A percentile compares a stretch with the other conserved stretches of the same genome.
phyloP scores from a whole-genome alignment of 345 rosid species.

The Boechera divaricarpa region DNA sequence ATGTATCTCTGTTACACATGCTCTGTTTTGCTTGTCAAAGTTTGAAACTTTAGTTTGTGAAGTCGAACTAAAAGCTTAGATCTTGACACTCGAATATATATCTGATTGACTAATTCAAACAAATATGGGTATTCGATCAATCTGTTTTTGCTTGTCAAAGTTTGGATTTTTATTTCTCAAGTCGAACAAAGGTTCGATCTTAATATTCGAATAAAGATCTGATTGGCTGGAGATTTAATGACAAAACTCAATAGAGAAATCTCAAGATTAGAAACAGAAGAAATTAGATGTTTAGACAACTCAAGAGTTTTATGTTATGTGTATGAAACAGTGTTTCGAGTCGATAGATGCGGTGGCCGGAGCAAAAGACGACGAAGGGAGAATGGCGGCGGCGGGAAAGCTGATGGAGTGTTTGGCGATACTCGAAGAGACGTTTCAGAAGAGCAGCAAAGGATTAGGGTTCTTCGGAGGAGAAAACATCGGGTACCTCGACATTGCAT shows the following conservation, averaged over 20 bases:
- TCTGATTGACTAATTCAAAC: neutral
- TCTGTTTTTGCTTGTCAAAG: neutral
- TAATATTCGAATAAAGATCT: no score
- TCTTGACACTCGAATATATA: neutral
- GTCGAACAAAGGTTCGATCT: no score
- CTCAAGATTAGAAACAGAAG: neutral
- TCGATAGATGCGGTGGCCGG: slow-evolving; percentile 33
- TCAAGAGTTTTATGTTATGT: neutral
- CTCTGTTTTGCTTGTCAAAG: slow-evolving; percentile 18
- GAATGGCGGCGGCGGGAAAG: slow-evolving; percentile 45
- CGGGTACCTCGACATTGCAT: slow-evolving; percentile 68
- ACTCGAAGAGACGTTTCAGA: slow-evolving; percentile 57
- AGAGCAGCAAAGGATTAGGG: slow-evolving; percentile 61
- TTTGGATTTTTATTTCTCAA: no score
- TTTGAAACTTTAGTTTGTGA: neutral
- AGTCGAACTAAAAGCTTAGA: neutral
- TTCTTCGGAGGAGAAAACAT: slow-evolving; percentile 74
- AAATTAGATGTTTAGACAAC: neutral
- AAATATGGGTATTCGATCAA: neutral
- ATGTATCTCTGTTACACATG: slow-evolving; percentile 1
- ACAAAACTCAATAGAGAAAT: neutral
- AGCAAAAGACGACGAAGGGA: slow-evolving; percentile 53
- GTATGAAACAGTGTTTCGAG: slow-evolving; percentile 51
- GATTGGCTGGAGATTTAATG: no score
- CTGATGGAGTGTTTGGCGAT: slow-evolving; percentile 48